Evolutionary conservation across 2,329 filamentous ascomycete genomes (phyloP).

Genomic region (Microsporum canis): DNA sequence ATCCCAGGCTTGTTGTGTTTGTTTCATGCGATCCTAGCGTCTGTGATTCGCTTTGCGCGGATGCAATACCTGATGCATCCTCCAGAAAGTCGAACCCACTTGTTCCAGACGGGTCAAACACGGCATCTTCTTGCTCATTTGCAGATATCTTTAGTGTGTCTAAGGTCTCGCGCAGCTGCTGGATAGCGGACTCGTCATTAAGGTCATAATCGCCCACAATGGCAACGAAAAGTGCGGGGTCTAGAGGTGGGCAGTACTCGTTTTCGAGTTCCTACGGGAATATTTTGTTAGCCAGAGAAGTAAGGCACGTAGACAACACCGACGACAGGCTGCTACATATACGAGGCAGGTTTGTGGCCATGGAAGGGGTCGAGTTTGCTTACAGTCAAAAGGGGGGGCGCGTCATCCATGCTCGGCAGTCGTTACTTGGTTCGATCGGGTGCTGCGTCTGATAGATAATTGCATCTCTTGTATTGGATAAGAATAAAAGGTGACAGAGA

Average conservation of each 20-base stretch:
- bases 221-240: slow-evolving; percentile 64
- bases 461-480: slow-evolving; percentile 2
- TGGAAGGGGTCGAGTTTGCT: background rate
- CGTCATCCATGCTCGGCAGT: slow-evolving; percentile 3
- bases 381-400: background rate
- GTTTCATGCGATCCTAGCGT: slow-evolving; percentile 37
- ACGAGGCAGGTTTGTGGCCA: background rate
- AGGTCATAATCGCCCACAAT: slow-evolving; percentile 66
- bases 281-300: background rate
- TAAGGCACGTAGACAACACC: background rate
- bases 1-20: slow-evolving; percentile 40
- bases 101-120: slow-evolving; percentile 68
- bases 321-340: background rate
- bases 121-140: slow-evolving; percentile 50
- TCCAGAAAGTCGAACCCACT: slow-evolving; percentile 33
- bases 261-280: slow-evolving; percentile 41
- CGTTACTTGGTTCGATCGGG: slow-evolving; percentile 3
- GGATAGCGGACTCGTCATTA: slow-evolving; percentile 38
- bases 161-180: slow-evolving; percentile 48
- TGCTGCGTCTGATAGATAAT: background rate
- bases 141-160: slow-evolving; percentile 56
- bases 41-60: slow-evolving; percentile 22
- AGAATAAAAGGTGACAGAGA: background rate
- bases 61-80: slow-evolving; percentile 18
- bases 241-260: slow-evolving; percentile 62